Base-by-base conservation (phyloP, 164 flowering plant genomes). In the Annona squamosa region DNA sequence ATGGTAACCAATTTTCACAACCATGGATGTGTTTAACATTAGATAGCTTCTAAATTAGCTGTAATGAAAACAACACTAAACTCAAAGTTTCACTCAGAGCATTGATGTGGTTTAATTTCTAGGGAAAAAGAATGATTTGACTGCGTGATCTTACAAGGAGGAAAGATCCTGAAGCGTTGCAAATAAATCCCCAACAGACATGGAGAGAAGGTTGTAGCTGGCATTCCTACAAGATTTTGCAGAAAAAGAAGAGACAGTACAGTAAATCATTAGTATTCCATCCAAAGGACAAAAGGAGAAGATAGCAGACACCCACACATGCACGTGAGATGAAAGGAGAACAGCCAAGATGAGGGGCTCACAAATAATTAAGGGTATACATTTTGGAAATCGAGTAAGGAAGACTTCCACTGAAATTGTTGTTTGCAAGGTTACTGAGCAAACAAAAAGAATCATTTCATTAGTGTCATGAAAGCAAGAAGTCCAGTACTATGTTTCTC, bases 351-450 rank as follows among this genome's bases (percentile, higher is more conserved):
- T 7, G 65, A 76, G 67, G 44, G 69, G 84, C 97, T 88, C 79
- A 94, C 98, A 94, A 48, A 76, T 85, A 86, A 81, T 70, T 82
- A 61, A 94, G 93, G 46, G 89, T 79, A 70, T 56, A 78, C 97
- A 92, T 91, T 71, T 0, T 64, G 71, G 88, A 75, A 77, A 94
- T 68, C 70, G 99, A 92, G 82, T 92, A 94, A 2, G 99, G 99
- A 76, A 94, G 85, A 77, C 82, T 87, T 56, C 97, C 97, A 74
- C 81, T 89, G 3, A 94, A 79, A 80, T 89, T 94, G 79, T 94
- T 94, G 61, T 77, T 76, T 1, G 95, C 95, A 62, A 94, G 88
- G 80, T 94, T 94, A 77, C 99, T 71, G 64, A 63, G 73, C 3
- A 41, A 9, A 73, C 46, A 17, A 10, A 48, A 13, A 52, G 59